Percentiles rank a stretch among this genome's conserved stretches.
Conservation (phyloP, 1,284 basidiomycete genomes). For the Irpex sp. region DNA sequence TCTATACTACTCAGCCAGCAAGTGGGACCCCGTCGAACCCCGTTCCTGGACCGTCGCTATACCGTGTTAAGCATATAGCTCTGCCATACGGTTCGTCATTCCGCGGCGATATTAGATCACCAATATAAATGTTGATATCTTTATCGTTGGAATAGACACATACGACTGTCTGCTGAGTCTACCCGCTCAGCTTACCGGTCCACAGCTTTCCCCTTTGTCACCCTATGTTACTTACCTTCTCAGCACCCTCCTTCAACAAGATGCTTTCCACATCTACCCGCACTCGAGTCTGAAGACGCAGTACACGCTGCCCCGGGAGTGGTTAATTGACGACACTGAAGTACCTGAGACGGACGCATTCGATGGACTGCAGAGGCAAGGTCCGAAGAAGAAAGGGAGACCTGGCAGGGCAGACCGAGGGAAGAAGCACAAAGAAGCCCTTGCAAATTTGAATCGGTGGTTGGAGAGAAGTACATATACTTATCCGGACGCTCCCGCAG, state of each 20-base stretch:
- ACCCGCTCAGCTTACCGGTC: conserved; percentile 35
- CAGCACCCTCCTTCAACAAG: conserved; percentile 37
- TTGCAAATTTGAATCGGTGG: conserved; percentile 47
- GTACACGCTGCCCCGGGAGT: conserved; percentile 64
- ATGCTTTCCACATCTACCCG: conserved; percentile 57
- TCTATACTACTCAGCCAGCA: conserved; percentile 55
- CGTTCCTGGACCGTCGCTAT: conserved; percentile 34
- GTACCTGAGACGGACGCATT: conserved; percentile 14
- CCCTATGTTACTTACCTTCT: conserved; percentile 44
- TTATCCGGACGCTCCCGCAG: conserved; percentile 13
- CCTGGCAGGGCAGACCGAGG: conserved; percentile 57
- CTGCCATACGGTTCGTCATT: conserved; percentile 49
- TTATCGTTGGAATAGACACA: conserved; percentile 47
- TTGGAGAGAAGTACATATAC: conserved; percentile 35
- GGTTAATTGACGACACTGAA: conserved; percentile 41
- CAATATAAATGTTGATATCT: conserved; percentile 2
- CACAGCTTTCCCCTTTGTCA: conserved; percentile 38
- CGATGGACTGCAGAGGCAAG: conserved; percentile 5
- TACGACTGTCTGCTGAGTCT: conserved; percentile 42
- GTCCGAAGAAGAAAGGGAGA: conserved; percentile 56
- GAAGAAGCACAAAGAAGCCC: conserved; percentile 46
- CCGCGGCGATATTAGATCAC: neutral
- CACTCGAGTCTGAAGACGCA: conserved; percentile 40
- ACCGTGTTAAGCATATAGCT: conserved; percentile 41
- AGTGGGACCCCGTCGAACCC: conserved; percentile 34